phyloP scores from a whole-genome alignment of 2,329 filamentous ascomycete genomes.

The Aspergillus sp. region DNA sequence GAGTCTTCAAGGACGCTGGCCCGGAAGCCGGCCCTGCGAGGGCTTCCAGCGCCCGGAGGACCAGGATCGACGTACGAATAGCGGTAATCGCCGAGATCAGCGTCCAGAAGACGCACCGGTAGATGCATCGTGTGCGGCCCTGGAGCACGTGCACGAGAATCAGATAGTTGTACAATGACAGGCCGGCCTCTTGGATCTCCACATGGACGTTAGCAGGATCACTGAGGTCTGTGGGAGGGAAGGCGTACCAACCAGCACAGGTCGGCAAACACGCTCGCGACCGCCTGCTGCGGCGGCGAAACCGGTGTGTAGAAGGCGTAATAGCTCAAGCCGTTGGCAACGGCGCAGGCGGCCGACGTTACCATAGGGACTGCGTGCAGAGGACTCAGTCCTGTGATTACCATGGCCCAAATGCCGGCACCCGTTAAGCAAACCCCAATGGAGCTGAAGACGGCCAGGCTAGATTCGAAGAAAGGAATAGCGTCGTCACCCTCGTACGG shows the following conservation, averaged over 20 bases:
- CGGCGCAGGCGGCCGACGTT: slow-evolving; percentile 5
- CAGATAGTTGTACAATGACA: slow-evolving; percentile 12
- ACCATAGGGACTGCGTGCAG: slow-evolving; percentile 7
- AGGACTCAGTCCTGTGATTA: slow-evolving; percentile 4
- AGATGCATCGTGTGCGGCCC: neutral
- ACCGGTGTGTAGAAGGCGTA: slow-evolving; percentile 9
- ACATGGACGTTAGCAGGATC: neutral
- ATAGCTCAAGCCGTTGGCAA: slow-evolving; percentile 9
- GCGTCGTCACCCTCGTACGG: neutral
- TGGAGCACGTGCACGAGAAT: slow-evolving; percentile 7
- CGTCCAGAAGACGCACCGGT: neutral
- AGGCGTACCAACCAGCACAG: slow-evolving; percentile 8
- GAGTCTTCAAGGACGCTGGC: neutral
- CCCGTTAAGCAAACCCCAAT: slow-evolving; percentile 8
- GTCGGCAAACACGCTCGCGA: slow-evolving; percentile 8
- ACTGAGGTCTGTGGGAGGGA: neutral
- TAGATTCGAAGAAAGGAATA: slow-evolving; percentile 4
- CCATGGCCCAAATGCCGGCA: slow-evolving; percentile 5
- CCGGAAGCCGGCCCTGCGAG: neutral
- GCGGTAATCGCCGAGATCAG: neutral
- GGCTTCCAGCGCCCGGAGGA: neutral
- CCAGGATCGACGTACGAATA: neutral
- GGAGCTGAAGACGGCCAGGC: slow-evolving; percentile 8
- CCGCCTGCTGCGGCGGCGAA: slow-evolving; percentile 1
- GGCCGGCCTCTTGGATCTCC: slow-evolving; percentile 10